These are phyloP conservation scores for Lipomyces sp. DNA, from an alignment of 805 yeast species.

Conservation along the genomic window DNA sequence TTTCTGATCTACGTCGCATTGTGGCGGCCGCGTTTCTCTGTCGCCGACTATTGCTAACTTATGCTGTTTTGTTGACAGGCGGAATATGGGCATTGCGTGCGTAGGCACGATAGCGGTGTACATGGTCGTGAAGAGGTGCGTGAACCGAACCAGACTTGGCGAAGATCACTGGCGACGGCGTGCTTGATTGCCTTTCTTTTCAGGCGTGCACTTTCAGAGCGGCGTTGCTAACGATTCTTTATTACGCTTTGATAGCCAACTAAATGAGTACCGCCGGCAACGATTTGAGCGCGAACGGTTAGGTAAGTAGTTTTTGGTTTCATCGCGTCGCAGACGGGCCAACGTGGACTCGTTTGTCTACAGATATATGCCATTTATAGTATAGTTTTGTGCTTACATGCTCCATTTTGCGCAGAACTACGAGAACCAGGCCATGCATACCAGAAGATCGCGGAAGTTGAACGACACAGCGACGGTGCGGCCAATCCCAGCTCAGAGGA, in stretches of 20 bases:
- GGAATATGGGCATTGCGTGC: conserved; percentile 5
- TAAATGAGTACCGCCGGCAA: conserved; percentile 14
- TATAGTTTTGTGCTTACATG: neutral
- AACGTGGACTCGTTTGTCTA: neutral
- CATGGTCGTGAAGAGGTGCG: conserved; percentile 14
- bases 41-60: neutral
- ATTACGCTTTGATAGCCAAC: neutral
- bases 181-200: too few species aligned
- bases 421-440: conserved; percentile 18
- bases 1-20: too few species aligned
- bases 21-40: too few species aligned
- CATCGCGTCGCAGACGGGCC: neutral
- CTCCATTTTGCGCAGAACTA: neutral
- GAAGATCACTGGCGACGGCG: too few species aligned
- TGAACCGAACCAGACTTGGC: too few species aligned
- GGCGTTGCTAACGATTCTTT: neutral
- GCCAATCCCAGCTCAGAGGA: conserved; percentile 27
- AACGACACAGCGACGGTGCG: conserved; percentile 23
- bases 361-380: neutral
- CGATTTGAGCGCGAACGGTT: conserved; percentile 14
- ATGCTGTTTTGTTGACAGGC: neutral
- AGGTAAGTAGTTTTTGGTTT: conserved; percentile 9
- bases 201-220: neutral
- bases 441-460: conserved; percentile 27
- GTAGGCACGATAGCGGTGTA: conserved; percentile 13